A percentile compares a stretch with the other conserved stretches of the same genome.
These are phyloP conservation scores for Clarireedia paspali DNA, from an alignment of 2,329 filamentous ascomycete genomes.

Conservation along the genomic window DNA sequence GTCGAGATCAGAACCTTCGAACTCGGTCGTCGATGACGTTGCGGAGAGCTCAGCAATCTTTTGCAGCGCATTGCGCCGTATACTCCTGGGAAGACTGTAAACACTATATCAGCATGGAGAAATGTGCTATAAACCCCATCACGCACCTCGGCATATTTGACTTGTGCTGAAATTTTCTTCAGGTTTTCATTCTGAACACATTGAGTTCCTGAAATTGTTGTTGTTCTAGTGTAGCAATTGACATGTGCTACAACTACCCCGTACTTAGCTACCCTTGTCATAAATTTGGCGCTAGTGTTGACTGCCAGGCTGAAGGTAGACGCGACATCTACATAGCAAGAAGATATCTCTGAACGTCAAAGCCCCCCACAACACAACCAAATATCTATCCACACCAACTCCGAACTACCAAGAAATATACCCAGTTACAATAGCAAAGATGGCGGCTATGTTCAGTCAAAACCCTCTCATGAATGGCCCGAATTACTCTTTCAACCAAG, in stretches of 20 bases:
- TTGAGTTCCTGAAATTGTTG: neutral
- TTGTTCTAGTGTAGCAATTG: neutral
- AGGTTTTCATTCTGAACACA: neutral
- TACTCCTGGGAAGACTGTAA: slow-evolving; percentile 38
- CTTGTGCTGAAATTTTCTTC: neutral
- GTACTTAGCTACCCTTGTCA: slow-evolving; percentile 22
- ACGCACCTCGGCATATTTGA: slow-evolving; percentile 4
- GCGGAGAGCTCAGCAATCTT: slow-evolving; percentile 59
- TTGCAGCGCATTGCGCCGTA: slow-evolving; percentile 55
- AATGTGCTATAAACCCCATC: neutral
- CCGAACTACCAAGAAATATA: neutral
- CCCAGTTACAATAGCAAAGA: slow-evolving; percentile 29
- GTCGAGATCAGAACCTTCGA: slow-evolving; percentile 57
- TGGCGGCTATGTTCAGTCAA: slow-evolving; percentile 65
- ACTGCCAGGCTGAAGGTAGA: slow-evolving; percentile 20
- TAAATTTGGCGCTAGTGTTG: slow-evolving; percentile 7
- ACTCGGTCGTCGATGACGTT: slow-evolving; percentile 42
- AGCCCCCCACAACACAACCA: slow-evolving; percentile 2
- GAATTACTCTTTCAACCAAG: slow-evolving; percentile 61
- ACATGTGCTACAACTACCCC: neutral
- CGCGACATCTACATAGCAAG: slow-evolving; percentile 14
- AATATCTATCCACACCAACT: slow-evolving; percentile 1
- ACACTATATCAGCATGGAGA: neutral
- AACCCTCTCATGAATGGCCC: slow-evolving; percentile 62
- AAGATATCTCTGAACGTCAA: slow-evolving; percentile 5